phyloP scores from a whole-genome alignment of 352 stramenopile genomes.

The Globisporangium solare region DNA sequence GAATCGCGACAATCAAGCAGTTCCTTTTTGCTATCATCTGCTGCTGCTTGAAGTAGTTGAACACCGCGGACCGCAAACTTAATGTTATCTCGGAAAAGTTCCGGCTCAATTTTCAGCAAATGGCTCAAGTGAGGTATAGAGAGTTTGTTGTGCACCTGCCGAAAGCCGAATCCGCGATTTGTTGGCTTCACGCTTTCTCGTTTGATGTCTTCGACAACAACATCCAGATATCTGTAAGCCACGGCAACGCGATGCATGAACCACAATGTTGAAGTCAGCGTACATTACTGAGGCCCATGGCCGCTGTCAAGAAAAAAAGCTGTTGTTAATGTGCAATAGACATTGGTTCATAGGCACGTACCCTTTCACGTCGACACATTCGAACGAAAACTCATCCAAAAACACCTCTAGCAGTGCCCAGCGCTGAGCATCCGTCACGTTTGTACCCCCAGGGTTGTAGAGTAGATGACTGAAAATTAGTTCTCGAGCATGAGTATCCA shows the following conservation, averaged over 20 bases:
- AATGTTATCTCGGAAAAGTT: slow-evolving; percentile 25
- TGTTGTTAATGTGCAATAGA: neutral
- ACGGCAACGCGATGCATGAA: neutral
- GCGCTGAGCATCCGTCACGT: slow-evolving; percentile 10
- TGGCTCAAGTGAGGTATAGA: slow-evolving; percentile 29
- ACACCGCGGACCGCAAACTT: slow-evolving; percentile 26
- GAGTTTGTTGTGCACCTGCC: slow-evolving; percentile 27
- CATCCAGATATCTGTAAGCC: slow-evolving; percentile 18
- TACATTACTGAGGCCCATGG: neutral
- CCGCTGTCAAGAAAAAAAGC: too few species aligned
- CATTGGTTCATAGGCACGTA: slow-evolving; percentile 13
- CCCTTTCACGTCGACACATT: slow-evolving; percentile 33
- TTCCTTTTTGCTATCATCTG: neutral
- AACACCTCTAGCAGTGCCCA: slow-evolving; percentile 30
- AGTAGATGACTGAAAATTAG: slow-evolving; percentile 19
- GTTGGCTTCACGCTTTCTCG: neutral
- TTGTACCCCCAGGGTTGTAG: neutral
- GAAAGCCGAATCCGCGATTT: slow-evolving; percentile 27
- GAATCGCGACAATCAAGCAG: slow-evolving; percentile 2
- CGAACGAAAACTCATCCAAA: slow-evolving; percentile 32
- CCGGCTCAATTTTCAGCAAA: slow-evolving; percentile 20
- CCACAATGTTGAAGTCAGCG: neutral
- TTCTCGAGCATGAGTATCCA: slow-evolving; percentile 23
- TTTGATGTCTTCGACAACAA: slow-evolving; percentile 39
- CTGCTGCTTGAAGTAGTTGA: slow-evolving; percentile 16